Conservation (phyloP, 225 moss, liverwort and hornwort genomes). For the Bryum argenteum region DNA sequence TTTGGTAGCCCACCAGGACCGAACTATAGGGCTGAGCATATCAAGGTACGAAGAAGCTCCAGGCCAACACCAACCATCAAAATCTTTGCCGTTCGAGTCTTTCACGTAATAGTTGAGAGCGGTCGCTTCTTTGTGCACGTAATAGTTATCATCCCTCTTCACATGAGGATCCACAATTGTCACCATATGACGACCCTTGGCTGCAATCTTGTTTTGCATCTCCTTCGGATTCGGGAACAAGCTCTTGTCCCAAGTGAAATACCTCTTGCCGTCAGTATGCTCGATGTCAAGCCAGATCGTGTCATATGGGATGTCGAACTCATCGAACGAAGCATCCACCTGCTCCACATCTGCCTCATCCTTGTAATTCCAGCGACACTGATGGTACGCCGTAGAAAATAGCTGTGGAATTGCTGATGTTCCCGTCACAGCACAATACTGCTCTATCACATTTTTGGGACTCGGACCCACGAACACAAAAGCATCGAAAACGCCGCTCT, state of each 20-base stretch:
- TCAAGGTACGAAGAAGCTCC: constrained; percentile 92
- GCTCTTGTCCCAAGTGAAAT: constrained; percentile 87
- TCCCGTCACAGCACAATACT: constrained; percentile 90
- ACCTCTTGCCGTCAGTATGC: constrained; percentile 95
- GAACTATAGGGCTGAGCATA: constrained; percentile 82
- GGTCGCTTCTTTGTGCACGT: constrained; percentile 87
- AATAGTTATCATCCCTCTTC: constrained; percentile 81
- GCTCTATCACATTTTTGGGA: constrained; percentile 88
- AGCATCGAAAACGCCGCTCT: constrained; percentile 89
- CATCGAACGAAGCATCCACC: constrained; percentile 91
- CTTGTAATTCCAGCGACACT: constrained; percentile 98
- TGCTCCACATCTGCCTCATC: constrained; percentile 93
- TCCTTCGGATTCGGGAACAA: constrained; percentile 87
- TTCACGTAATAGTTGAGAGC: constrained; percentile 86
- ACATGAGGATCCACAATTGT: constrained; percentile 99
- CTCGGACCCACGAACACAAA: constrained; percentile 95
- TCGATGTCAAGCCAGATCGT: constrained; percentile 99
- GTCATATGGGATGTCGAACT: constrained; percentile 91
- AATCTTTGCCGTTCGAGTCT: constrained; percentile 72
- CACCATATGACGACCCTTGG: constrained; percentile 98
- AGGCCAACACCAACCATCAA: constrained; percentile 99
- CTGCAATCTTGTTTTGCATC: constrained; percentile 92
- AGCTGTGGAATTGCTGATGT: constrained; percentile 81
- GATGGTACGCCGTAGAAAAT: constrained; percentile 94
- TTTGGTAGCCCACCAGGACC: constrained; percentile 92